Conservation (phyloP, 2,329 filamentous ascomycete species). For the Ambrosiella xylebori region DNA sequence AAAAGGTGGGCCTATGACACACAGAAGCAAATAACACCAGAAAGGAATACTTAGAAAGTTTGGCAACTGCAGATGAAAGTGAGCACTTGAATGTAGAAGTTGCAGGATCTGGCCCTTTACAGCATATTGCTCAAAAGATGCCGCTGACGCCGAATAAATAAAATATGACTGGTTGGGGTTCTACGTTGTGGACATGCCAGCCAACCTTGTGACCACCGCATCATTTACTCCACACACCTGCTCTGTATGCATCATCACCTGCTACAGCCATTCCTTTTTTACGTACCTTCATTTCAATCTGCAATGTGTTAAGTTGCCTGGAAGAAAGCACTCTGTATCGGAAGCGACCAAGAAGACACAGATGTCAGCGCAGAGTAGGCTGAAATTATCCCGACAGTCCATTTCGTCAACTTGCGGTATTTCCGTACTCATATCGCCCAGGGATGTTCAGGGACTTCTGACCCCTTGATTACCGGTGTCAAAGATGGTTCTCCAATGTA, state of each 20-base stretch:
- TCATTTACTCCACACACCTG: not conserved
- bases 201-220: not conserved
- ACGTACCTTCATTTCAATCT: not conserved
- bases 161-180: not conserved
- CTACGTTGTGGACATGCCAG: not conserved
- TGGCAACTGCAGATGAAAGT: conserved; percentile 1
- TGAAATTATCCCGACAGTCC: not conserved
- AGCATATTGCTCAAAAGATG: not conserved
- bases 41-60: not conserved
- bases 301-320: not conserved
- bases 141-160: not conserved
- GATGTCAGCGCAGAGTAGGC: not conserved
- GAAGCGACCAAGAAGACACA: not conserved
- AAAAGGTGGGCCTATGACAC: not conserved
- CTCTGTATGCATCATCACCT: not conserved
- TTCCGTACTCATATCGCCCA: not conserved
- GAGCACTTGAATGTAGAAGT: not conserved
- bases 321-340: not conserved
- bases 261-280: not conserved
- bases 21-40: not conserved
- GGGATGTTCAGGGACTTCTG: not conserved
- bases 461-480: not conserved
- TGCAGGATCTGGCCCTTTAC: not conserved
- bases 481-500: not conserved
- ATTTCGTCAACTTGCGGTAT: not conserved